These are phyloP conservation scores for Gloeophyllum trabeum DNA, from an alignment of 768 basidiomycete genomes.

Conservation along the genomic window DNA sequence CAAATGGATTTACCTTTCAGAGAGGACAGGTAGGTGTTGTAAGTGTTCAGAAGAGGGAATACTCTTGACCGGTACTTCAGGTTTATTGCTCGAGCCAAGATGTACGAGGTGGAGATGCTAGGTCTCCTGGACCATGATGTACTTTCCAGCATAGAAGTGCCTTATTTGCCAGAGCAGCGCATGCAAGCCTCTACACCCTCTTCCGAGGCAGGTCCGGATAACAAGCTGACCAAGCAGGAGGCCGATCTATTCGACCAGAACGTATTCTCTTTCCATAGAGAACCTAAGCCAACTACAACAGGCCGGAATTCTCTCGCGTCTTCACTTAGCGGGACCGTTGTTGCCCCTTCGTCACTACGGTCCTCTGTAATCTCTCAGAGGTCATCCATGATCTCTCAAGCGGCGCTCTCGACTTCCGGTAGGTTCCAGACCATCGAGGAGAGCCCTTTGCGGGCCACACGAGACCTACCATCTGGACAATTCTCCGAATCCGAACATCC, in stretches of 20 bases:
- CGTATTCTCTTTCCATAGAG: conserved; percentile 43
- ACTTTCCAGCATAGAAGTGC: conserved; percentile 80
- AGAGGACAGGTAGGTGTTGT: conserved; percentile 46
- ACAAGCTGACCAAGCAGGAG: conserved; percentile 29
- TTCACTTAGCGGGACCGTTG: conserved; percentile 24
- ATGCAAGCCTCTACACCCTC: conserved; percentile 13
- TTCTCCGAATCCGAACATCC: conserved; percentile 9
- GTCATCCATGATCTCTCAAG: conserved; percentile 20
- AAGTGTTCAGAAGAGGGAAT: neutral
- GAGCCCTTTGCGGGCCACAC: conserved; percentile 40
- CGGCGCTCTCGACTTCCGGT: conserved; percentile 33
- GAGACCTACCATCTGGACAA: conserved; percentile 38
- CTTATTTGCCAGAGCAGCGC: conserved; percentile 46
- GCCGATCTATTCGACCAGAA: conserved; percentile 69
- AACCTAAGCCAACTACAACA: conserved; percentile 18
- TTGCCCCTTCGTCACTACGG: conserved; percentile 25
- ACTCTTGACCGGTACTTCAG: conserved; percentile 26
- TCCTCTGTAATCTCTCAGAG: conserved; percentile 18
- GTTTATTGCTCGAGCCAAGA: conserved; percentile 89
- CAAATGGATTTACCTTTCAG: conserved; percentile 81
- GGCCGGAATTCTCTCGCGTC: conserved; percentile 30
- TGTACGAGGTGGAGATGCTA: conserved; percentile 95
- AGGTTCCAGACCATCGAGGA: conserved; percentile 62
- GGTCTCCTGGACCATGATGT: conserved; percentile 89
- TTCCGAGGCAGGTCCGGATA: conserved; percentile 7